These are phyloP conservation scores for Carallia pectinifolia DNA, from an alignment of 345 rosid species.

Conservation along the genomic window DNA sequence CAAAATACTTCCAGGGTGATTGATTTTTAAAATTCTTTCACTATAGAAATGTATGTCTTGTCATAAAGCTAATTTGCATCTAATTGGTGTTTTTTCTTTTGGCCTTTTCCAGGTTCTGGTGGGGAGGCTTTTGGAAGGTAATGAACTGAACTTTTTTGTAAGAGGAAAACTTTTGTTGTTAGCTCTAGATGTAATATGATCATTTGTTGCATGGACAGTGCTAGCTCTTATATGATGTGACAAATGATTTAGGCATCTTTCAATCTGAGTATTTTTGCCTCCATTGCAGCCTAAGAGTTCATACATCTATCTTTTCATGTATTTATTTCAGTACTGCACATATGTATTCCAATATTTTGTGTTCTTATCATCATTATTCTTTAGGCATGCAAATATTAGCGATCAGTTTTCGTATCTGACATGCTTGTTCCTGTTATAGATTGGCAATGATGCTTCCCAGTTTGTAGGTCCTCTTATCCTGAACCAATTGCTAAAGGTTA, in stretches of 20 bases:
- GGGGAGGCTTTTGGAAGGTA: slow-evolving; percentile 99
- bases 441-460: slow-evolving; percentile 90
- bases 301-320: too few species aligned
- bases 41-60: background rate
- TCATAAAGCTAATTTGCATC: slow-evolving; percentile 3
- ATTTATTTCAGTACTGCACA: too few species aligned
- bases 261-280: background rate
- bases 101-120: slow-evolving; percentile 78
- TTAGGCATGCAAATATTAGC: background rate
- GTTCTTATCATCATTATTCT: too few species aligned
- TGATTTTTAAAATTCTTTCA: too few species aligned
- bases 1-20: too few species aligned
- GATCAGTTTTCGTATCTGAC: background rate
- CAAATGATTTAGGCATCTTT: background rate
- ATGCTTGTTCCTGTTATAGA: slow-evolving; percentile 39
- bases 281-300: too few species aligned
- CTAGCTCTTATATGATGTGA: background rate
- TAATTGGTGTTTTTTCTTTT: slow-evolving; percentile 16
- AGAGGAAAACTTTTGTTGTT: slow-evolving; percentile 9
- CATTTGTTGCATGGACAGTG: slow-evolving; percentile 4
- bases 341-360: too few species aligned
- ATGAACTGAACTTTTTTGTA: slow-evolving; percentile 17
- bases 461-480: slow-evolving; percentile 91
- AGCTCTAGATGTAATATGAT: background rate
- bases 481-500: slow-evolving; percentile 83